Conservation (phyloP, 2,329 filamentous ascomycete genomes). For the Aspergillus jensenii region DNA sequence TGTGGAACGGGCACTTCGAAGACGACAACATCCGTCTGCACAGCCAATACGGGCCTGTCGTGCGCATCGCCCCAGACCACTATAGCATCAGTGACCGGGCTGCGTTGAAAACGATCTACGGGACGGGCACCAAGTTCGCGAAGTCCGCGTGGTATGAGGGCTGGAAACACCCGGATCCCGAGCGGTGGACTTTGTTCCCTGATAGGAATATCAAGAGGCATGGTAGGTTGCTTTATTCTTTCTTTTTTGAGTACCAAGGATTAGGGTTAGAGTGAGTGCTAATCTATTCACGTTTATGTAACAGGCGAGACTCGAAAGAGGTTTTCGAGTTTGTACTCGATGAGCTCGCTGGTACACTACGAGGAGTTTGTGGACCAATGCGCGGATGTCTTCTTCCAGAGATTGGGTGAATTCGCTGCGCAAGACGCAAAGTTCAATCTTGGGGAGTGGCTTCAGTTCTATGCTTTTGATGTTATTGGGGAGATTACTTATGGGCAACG, state of each 20-base stretch:
- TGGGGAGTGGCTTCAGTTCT: slow-evolving; percentile 39
- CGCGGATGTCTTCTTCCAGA: slow-evolving; percentile 40
- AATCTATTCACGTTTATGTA: background rate
- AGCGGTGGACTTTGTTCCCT: slow-evolving; percentile 33
- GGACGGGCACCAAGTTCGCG: slow-evolving; percentile 38
- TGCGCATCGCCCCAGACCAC: slow-evolving; percentile 50
- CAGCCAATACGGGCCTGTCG: slow-evolving; percentile 42
- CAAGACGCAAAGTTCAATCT: slow-evolving; percentile 35
- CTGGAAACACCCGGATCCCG: slow-evolving; percentile 29
- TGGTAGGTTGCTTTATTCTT: slow-evolving; percentile 17
- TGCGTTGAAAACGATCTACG: slow-evolving; percentile 46
- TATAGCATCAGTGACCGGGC: slow-evolving; percentile 47
- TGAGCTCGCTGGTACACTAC: slow-evolving; percentile 51
- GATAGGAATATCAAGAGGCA: slow-evolving; percentile 40
- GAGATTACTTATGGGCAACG: slow-evolving; percentile 46
- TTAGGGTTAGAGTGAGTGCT: background rate
- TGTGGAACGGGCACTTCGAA: slow-evolving; percentile 40
- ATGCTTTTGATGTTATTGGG: slow-evolving; percentile 49
- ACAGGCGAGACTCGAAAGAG: slow-evolving; percentile 37
- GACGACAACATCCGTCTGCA: slow-evolving; percentile 43
- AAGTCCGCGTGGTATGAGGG: slow-evolving; percentile 41
- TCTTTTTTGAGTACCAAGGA: background rate
- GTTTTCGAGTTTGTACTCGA: slow-evolving; percentile 48
- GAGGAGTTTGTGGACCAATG: slow-evolving; percentile 53
- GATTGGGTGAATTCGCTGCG: slow-evolving; percentile 40